phyloP scores from a whole-genome alignment of 2,329 filamentous ascomycete genomes.

The Graphiopsis chlorocephala region DNA sequence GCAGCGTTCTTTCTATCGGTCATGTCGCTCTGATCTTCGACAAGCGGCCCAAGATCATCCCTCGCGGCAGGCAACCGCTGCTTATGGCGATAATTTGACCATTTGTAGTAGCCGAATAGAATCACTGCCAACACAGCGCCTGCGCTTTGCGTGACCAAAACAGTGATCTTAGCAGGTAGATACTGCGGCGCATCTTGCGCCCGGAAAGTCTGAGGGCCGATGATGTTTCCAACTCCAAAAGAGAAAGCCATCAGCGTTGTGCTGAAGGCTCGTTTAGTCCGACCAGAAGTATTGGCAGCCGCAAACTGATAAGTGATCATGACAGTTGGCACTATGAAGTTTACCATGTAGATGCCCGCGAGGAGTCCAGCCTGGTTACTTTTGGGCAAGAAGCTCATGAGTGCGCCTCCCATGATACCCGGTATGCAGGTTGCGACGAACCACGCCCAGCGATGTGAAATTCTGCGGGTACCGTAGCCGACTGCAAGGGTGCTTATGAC shows the following conservation, averaged over 20 bases:
- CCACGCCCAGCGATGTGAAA: slow-evolving; percentile 4
- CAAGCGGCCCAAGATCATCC: background rate
- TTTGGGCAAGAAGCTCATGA: slow-evolving; percentile 32
- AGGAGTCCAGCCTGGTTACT: slow-evolving; percentile 44
- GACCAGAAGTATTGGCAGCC: slow-evolving; percentile 61
- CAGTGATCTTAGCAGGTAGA: slow-evolving; percentile 44
- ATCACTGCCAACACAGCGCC: slow-evolving; percentile 40
- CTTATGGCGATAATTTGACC: slow-evolving; percentile 35
- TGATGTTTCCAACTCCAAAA: slow-evolving; percentile 41
- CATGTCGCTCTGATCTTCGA: background rate
- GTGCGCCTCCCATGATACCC: slow-evolving; percentile 29
- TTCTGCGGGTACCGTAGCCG: background rate
- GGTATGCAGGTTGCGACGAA: slow-evolving; percentile 18
- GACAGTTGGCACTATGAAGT: slow-evolving; percentile 38
- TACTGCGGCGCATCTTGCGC: slow-evolving; percentile 37
- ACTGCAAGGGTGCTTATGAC: slow-evolving; percentile 36
- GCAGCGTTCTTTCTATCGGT: background rate
- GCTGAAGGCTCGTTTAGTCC: slow-evolving; percentile 67
- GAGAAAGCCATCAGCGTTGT: slow-evolving; percentile 44
- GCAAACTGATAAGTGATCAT: slow-evolving; percentile 37
- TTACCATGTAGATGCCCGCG: slow-evolving; percentile 40
- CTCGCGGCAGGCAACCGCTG: background rate
- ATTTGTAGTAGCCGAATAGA: slow-evolving; percentile 53
- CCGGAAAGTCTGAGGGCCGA: slow-evolving; percentile 41
- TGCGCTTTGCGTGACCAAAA: slow-evolving; percentile 36